Base-by-base conservation (phyloP, 495 filamentous ascomycete species). In the Trichocladium uniseriatum region DNA sequence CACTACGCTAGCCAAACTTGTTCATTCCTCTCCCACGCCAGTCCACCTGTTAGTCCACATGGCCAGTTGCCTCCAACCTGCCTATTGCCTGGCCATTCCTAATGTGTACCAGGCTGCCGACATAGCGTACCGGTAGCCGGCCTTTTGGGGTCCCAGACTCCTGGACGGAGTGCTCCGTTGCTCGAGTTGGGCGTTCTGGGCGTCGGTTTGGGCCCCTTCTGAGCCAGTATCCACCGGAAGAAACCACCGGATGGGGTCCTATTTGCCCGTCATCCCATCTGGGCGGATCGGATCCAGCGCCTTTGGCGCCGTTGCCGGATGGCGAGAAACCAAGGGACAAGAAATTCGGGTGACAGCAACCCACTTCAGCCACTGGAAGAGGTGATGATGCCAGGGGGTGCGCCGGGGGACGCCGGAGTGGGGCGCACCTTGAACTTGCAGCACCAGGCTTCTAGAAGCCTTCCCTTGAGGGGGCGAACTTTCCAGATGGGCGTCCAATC, bases 1-100 rank as follows among this genome's bases (percentile, higher is more conserved):
- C 8, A 13, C 20, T 15, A 7, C 15, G 15, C 36, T 19, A 38
- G 36, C 15, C 36, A 15, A 15, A 7, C 8, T 38, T 38, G 15
- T 19, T 38, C 36, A 7, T 22, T 8, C 24, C 24, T 27, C 8
- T 27, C 24, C 24, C 8, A 34, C 29, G 21, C 22, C 13, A 47
- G 22, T 5, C 24, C 4, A 27, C 24, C 3, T 27, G 8, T n/a
- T n/a, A n/a, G n/a, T n/a, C n/a, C n/a, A n/a, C n/a, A n/a, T n/a
- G n/a, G n/a, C n/a, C n/a, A n/a, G n/a, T n/a, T n/a, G n/a, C n/a
- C 24, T 10, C 24, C 36, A 13, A 14, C 40, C 35, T 45, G 40
- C 29, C 24, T 40, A 52, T 52, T 52, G 42, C 49, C 35, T 45
- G 34, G 43, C 43, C 29, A 52, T 52, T 19, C 49, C 49, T 28